Evolutionary conservation across 164 flowering plant species (phyloP).

Genomic region (Magnolia kwangsiensis): DNA sequence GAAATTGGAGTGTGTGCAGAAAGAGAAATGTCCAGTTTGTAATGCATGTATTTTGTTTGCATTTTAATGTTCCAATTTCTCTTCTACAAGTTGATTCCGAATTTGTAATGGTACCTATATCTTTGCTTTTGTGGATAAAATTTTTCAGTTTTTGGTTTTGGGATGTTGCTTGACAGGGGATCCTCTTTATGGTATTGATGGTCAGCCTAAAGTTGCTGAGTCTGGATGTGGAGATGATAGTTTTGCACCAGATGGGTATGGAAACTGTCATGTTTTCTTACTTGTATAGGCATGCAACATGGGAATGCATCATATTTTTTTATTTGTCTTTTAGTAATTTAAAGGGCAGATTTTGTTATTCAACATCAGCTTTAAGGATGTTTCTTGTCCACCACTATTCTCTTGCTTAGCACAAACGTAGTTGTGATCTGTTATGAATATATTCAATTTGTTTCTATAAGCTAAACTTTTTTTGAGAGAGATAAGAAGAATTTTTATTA

Average conservation of each 20-base stretch:
- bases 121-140: neutral
- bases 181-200: slow-evolving; percentile 78
- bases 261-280: neutral
- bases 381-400: too few species aligned
- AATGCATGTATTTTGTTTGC: neutral
- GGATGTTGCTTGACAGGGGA: slow-evolving; percentile 53
- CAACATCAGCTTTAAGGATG: too few species aligned
- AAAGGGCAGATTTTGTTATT: too few species aligned
- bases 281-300: too few species aligned
- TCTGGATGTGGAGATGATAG: slow-evolving; percentile 38
- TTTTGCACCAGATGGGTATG: slow-evolving; percentile 79
- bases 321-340: too few species aligned
- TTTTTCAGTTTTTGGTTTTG: slow-evolving; percentile 6
- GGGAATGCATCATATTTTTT: too few species aligned
- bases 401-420: too few species aligned
- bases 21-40: neutral
- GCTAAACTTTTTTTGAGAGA: too few species aligned
- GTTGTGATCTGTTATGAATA: too few species aligned
- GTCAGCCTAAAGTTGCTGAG: slow-evolving; percentile 54
- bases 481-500: too few species aligned
- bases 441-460: too few species aligned
- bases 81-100: neutral
- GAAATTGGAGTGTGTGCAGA: neutral
- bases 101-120: neutral
- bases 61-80: neutral